These are phyloP conservation scores for Puccinia triticina DNA, from an alignment of 1,284 basidiomycete genomes.

Conservation along the genomic window DNA sequence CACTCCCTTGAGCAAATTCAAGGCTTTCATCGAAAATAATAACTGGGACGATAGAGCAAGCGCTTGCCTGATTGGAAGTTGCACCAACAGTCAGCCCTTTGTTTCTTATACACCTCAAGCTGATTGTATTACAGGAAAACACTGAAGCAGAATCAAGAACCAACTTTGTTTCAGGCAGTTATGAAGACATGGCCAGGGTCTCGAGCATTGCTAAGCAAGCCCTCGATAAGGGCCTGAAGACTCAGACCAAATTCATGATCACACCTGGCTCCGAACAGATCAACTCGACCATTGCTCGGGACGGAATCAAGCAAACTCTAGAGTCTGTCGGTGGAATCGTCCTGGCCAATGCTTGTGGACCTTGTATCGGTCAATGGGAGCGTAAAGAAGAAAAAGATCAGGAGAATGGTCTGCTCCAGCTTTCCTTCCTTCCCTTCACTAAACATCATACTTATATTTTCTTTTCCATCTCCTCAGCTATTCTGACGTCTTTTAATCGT, in stretches of 20 bases:
- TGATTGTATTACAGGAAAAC: slow-evolving; percentile 88
- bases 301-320: slow-evolving; percentile 86
- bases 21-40: slow-evolving; percentile 93
- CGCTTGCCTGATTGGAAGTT: slow-evolving; percentile 96
- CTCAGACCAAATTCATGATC: slow-evolving; percentile 94
- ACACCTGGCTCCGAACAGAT: slow-evolving; percentile 98
- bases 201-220: slow-evolving; percentile 85
- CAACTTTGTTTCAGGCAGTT: slow-evolving; percentile 71
- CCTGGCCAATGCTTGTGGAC: slow-evolving; percentile 97
- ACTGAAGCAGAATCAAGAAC: slow-evolving; percentile 61
- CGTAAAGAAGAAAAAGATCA: slow-evolving; percentile 94
- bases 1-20: slow-evolving; percentile 80
- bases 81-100: slow-evolving; percentile 72
- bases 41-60: slow-evolving; percentile 95
- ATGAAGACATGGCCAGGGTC: slow-evolving; percentile 99
- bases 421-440: neutral
- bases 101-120: no score
- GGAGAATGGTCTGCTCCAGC: slow-evolving; percentile 14
- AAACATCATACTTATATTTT: slow-evolving; percentile 73
- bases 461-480: no score
- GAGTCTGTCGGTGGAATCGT: slow-evolving; percentile 88
- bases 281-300: slow-evolving; percentile 93
- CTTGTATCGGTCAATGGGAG: slow-evolving; percentile 99
- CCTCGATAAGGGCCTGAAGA: slow-evolving; percentile 77
- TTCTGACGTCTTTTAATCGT: slow-evolving; percentile 91